Conservation (phyloP, 1,284 basidiomycete genomes). For the Chalciporus sp. region DNA sequence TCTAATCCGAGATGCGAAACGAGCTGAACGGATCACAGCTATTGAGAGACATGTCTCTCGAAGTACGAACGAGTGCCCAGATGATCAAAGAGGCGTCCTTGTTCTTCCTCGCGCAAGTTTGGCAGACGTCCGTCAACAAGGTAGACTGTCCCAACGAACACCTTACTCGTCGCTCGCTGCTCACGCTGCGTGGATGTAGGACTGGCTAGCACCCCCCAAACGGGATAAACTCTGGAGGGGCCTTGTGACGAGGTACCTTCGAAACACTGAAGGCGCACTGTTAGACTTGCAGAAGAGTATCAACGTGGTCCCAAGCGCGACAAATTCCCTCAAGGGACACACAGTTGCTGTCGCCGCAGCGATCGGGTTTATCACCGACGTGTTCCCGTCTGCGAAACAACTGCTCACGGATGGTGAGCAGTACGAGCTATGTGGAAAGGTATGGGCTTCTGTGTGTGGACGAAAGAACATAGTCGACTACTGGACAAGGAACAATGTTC, state of each 20-base stretch:
- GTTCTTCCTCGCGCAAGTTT: slow-evolving; percentile 22
- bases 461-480: slow-evolving; percentile 21
- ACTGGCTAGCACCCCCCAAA: slow-evolving; percentile 27
- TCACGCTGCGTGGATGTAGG: slow-evolving; percentile 6
- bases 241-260: slow-evolving; percentile 27
- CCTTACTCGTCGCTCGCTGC: neutral
- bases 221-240: slow-evolving; percentile 29
- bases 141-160: slow-evolving; percentile 4
- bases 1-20: neutral
- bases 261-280: slow-evolving; percentile 26
- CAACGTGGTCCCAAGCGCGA: slow-evolving; percentile 18
- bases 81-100: slow-evolving; percentile 32
- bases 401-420: slow-evolving; percentile 14
- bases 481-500: slow-evolving; percentile 19
- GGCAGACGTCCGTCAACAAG: slow-evolving; percentile 10
- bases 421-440: slow-evolving; percentile 25
- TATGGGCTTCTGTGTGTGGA: slow-evolving; percentile 22
- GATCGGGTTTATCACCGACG: slow-evolving; percentile 23
- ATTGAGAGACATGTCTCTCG: slow-evolving; percentile 20
- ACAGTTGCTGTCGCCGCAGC: slow-evolving; percentile 20
- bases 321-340: slow-evolving; percentile 18
- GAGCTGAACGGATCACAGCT: slow-evolving; percentile 18
- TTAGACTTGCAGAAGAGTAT: slow-evolving; percentile 13
- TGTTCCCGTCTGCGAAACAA: slow-evolving; percentile 21
- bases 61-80: slow-evolving; percentile 15